A percentile compares a stretch with the other conserved stretches of the same genome.
Conservation (phyloP, 1,284 basidiomycete species). For the Fomitopsis schrenkii region DNA sequence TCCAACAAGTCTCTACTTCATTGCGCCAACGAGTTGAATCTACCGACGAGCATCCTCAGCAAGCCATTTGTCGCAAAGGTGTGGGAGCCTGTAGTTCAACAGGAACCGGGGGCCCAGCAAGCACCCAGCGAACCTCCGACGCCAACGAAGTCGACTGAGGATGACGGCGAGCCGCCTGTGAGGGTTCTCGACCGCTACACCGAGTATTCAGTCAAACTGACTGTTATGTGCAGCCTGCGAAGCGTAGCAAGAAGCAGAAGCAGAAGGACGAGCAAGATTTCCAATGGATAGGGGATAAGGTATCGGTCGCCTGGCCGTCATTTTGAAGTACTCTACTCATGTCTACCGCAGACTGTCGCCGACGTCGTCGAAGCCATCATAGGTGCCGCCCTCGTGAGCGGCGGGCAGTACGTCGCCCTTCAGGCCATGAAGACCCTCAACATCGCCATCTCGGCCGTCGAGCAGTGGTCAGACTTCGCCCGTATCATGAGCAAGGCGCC, state of each 20-base stretch:
- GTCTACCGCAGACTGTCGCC: slow-evolving; percentile 55
- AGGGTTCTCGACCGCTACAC: neutral
- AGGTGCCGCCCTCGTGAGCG: slow-evolving; percentile 72
- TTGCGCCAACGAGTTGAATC: slow-evolving; percentile 48
- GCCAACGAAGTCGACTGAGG: neutral
- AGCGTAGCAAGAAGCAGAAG: slow-evolving; percentile 38
- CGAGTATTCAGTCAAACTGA: neutral
- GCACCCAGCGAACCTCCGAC: neutral
- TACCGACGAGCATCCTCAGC: slow-evolving; percentile 68
- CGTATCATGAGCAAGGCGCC: slow-evolving; percentile 42
- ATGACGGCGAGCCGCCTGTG: neutral
- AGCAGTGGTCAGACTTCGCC: slow-evolving; percentile 68
- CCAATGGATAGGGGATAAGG: slow-evolving; percentile 77
- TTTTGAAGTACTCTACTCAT: neutral
- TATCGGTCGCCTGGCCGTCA: slow-evolving; percentile 20
- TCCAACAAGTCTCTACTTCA: slow-evolving; percentile 65
- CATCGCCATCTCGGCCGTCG: slow-evolving; percentile 55
- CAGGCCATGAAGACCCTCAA: slow-evolving; percentile 58
- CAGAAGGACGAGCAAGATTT: slow-evolving; percentile 41
- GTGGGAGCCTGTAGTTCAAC: slow-evolving; percentile 42
- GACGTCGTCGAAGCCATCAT: slow-evolving; percentile 81
- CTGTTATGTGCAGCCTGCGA: slow-evolving; percentile 10
- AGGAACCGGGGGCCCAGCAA: neutral
- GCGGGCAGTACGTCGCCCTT: slow-evolving; percentile 62
- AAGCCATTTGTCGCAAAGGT: slow-evolving; percentile 62